Percentiles rank a stretch among this genome's conserved stretches.
These are phyloP conservation scores for Stachybotrys chlorohalonatus DNA, from an alignment of 2,329 filamentous ascomycete genomes.

Conservation along the genomic window DNA sequence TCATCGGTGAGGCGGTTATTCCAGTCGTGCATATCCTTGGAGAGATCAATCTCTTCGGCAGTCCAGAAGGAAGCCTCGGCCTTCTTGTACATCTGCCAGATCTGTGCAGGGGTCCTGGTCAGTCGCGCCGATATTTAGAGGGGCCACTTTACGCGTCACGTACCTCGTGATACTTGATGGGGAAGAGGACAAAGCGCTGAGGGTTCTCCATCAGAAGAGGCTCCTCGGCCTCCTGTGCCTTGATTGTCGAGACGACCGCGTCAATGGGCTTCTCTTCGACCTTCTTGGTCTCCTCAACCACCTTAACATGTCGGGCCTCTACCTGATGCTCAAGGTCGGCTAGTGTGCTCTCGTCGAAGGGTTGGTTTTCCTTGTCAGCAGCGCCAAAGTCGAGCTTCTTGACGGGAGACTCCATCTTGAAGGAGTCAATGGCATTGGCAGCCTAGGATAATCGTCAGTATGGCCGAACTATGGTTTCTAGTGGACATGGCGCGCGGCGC, in stretches of 20 bases:
- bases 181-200: conserved; percentile 93
- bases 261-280: conserved; percentile 26
- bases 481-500: conserved; percentile 3
- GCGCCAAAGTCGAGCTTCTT: conserved; percentile 79
- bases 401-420: conserved; percentile 87
- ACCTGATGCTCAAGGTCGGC: conserved; percentile 44
- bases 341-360: conserved; percentile 40
- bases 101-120: conserved; percentile 45
- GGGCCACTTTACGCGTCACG: conserved; percentile 61
- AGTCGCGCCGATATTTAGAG: conserved; percentile 20
- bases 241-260: conserved; percentile 41
- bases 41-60: conserved; percentile 97
- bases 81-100: conserved; percentile 99
- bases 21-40: conserved; percentile 98
- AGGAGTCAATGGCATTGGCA: conserved; percentile 73
- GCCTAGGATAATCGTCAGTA: conserved; percentile 44
- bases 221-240: conserved; percentile 69
- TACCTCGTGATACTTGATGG: conserved; percentile 99
- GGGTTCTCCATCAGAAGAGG: conserved; percentile 93
- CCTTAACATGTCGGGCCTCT: conserved; percentile 52
- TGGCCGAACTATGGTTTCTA: conserved; percentile 17
- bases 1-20: conserved; percentile 95
- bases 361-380: conserved; percentile 74
- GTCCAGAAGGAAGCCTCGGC: conserved; percentile 99
- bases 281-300: conserved; percentile 33